Evolutionary conservation across 2,329 filamentous ascomycete genomes (phyloP).

Genomic region (Pseudohalonectria lignicola): DNA sequence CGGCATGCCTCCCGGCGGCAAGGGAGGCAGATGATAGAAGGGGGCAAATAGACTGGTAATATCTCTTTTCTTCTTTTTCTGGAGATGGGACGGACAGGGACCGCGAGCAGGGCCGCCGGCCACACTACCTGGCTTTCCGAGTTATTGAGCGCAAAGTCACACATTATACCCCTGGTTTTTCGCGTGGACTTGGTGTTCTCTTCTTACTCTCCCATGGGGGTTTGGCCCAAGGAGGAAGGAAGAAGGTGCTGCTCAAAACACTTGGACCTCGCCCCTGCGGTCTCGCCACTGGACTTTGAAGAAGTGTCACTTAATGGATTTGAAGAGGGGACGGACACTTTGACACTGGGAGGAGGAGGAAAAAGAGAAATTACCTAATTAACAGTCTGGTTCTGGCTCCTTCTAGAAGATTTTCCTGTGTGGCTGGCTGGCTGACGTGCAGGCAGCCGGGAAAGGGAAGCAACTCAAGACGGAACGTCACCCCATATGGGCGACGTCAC

Average conservation of each 20-base stretch:
- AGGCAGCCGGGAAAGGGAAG: no score
- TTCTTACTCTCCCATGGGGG: not conserved
- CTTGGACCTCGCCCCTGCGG: no score
- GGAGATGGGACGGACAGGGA: not conserved
- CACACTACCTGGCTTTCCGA: not conserved
- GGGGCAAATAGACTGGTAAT: slow-evolving; percentile 1
- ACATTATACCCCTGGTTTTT: slow-evolving; percentile 1
- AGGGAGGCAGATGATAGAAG: slow-evolving; percentile 1
- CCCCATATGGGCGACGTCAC: no score
- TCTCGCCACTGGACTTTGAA: no score
- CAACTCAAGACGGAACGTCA: no score
- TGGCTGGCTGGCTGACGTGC: no score
- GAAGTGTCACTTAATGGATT: no score
- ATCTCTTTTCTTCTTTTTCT: slow-evolving; percentile 3
- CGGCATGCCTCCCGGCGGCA: not conserved
- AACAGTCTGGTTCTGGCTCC: no score
- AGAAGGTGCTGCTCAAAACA: not conserved
- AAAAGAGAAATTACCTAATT: no score
- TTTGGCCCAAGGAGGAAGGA: not conserved
- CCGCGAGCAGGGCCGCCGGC: not conserved
- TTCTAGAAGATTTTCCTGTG: no score
- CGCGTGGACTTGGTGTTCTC: not conserved
- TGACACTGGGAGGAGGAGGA: no score
- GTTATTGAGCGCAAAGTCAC: not conserved
- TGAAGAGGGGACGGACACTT: no score